Evolutionary conservation across 495 filamentous ascomycete genomes (phyloP).

Genomic region (Aspergillus indologenus): DNA sequence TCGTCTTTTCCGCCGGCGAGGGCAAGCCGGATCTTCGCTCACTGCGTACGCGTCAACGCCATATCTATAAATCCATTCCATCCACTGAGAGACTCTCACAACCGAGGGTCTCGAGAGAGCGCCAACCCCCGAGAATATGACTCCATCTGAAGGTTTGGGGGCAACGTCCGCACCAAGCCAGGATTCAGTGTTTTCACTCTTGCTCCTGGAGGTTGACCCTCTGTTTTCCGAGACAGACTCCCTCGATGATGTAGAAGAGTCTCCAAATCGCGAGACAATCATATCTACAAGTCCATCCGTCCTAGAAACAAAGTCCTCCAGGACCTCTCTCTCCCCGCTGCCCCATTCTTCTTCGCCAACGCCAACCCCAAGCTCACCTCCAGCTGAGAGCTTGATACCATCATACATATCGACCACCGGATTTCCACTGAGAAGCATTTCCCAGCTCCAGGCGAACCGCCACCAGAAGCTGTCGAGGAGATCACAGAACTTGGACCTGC

Average conservation of each 20-base stretch:
- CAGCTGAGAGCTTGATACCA: constrained; percentile 84
- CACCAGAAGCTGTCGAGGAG: constrained; percentile 81
- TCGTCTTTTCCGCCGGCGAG: constrained; percentile 42
- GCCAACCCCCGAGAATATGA: constrained; percentile 77
- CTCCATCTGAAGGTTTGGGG: constrained; percentile 70
- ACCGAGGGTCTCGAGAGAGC: constrained; percentile 63
- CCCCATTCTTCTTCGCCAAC: constrained; percentile 93
- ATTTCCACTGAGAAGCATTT: constrained; percentile 84
- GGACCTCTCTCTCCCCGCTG: constrained; percentile 83
- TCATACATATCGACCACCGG: constrained; percentile 75
- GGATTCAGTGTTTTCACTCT: constrained; percentile 10
- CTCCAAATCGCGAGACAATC: constrained; percentile 81
- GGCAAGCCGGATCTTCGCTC: constrained; percentile 63
- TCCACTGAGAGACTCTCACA: constrained; percentile 70
- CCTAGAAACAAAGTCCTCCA: constrained; percentile 72
- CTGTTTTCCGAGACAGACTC: constrained; percentile 11
- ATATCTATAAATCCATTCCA: constrained; percentile 76
- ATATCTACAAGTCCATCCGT: constrained; percentile 74
- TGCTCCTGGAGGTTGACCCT: not conserved
- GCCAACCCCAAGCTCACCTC: constrained; percentile 87
- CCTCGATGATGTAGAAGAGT: constrained; percentile 26
- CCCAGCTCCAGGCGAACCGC: constrained; percentile 76
- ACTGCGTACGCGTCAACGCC: constrained; percentile 80
- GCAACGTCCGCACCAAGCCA: constrained; percentile 68
- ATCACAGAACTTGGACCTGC: constrained; percentile 55